phyloP scores from a whole-genome alignment of 768 basidiomycete species.

The Amanita phalloides region DNA sequence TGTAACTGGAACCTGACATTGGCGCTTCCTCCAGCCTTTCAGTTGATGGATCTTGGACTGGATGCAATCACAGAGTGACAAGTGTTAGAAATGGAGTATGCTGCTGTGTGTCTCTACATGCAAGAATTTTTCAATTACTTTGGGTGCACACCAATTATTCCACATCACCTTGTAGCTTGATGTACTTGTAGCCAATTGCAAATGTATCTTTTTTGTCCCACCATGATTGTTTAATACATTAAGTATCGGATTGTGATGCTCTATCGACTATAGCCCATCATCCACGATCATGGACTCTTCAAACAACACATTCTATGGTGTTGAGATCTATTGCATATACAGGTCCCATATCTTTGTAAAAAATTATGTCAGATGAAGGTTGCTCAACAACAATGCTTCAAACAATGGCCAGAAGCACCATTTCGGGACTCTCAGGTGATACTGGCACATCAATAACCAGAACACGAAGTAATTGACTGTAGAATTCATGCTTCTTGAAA shows the following conservation, averaged over 20 bases:
- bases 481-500: constrained; percentile 14
- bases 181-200: background rate
- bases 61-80: background rate
- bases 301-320: constrained; percentile 14
- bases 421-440: too few relatives aligned
- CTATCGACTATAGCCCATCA: constrained; percentile 16
- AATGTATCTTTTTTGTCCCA: background rate
- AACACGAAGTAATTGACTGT: too few relatives aligned
- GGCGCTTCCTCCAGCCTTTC: background rate
- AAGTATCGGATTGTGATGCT: too few relatives aligned
- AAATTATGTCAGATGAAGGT: too few relatives aligned
- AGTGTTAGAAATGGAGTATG: background rate
- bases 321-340: constrained; percentile 15
- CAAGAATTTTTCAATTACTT: background rate
- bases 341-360: constrained; percentile 9
- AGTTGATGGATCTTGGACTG: background rate
- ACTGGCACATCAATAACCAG: too few relatives aligned
- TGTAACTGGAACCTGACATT: background rate
- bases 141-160: background rate
- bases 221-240: too few relatives aligned
- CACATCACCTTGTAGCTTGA: background rate
- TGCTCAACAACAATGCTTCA: too few relatives aligned
- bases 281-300: constrained; percentile 8
- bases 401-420: too few relatives aligned
- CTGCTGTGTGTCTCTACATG: background rate